Evolutionary conservation across 108 stramenopile genomes (phyloP).

Genomic region (Cyclotella baltica): DNA sequence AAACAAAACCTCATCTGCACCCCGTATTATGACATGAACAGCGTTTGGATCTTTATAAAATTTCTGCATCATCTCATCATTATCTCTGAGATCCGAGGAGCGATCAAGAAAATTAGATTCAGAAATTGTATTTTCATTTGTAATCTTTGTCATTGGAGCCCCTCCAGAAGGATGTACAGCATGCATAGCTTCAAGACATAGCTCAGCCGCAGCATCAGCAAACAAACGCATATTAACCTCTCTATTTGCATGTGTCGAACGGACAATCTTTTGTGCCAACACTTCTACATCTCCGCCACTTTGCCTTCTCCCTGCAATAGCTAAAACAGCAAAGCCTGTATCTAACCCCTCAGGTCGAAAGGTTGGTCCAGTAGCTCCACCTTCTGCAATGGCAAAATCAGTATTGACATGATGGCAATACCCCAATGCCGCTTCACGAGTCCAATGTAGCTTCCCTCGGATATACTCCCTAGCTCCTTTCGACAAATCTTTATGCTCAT

Average conservation of each 20-base stretch:
- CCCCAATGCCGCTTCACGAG: constrained; percentile 59
- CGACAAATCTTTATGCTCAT: constrained; percentile 17
- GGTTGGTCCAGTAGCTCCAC: constrained; percentile 84
- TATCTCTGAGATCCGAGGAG: constrained; percentile 60
- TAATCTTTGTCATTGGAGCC: background rate
- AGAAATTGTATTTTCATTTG: background rate
- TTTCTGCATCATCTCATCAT: constrained; percentile 47
- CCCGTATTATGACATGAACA: constrained; percentile 60
- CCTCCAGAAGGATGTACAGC: background rate
- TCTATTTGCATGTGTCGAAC: constrained; percentile 63
- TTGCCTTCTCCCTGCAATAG: constrained; percentile 61
- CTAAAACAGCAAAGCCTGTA: constrained; percentile 75
- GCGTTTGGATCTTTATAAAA: constrained; percentile 59
- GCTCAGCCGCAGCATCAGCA: constrained; percentile 78
- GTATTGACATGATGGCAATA: constrained; percentile 61
- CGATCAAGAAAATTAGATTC: constrained; percentile 56
- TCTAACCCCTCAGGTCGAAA: constrained; percentile 74
- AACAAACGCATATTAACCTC: constrained; percentile 81
- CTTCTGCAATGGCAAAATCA: constrained; percentile 72
- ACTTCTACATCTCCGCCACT: constrained; percentile 45
- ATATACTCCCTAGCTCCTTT: constrained; percentile 65
- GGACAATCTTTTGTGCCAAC: constrained; percentile 64
- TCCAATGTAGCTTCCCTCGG: constrained; percentile 74
- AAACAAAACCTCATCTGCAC: constrained; percentile 43
- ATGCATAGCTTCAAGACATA: constrained; percentile 56